Percentiles rank a stretch among this genome's conserved stretches.
phyloP scores from a whole-genome alignment of 1,284 basidiomycete genomes.

The Trametes versicolor region DNA sequence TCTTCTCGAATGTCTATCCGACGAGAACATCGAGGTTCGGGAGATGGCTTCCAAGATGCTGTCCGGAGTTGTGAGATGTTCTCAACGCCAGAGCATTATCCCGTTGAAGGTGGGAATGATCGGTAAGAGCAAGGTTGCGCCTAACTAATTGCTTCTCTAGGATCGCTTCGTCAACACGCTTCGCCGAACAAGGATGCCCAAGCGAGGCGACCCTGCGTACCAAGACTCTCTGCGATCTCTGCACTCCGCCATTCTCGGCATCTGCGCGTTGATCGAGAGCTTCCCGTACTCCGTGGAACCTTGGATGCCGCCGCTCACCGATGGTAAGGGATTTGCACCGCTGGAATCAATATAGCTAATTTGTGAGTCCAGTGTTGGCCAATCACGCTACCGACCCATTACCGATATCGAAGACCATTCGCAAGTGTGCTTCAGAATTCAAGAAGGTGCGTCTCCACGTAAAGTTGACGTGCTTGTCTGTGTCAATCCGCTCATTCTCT shows the following conservation, averaged over 20 bases:
- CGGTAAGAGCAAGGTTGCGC: constrained; percentile 17
- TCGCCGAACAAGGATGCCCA: constrained; percentile 72
- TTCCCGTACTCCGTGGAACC: constrained; percentile 82
- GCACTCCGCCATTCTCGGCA: constrained; percentile 91
- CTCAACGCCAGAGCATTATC: constrained; percentile 89
- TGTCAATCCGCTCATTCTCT: constrained; percentile 26
- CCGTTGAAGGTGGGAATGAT: constrained; percentile 75
- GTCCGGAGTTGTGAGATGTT: constrained; percentile 92
- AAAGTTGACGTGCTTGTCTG: constrained; percentile 29
- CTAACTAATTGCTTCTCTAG: constrained; percentile 49
- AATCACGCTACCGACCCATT: constrained; percentile 90
- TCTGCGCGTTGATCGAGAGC: constrained; percentile 86
- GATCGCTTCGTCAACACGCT: constrained; percentile 82
- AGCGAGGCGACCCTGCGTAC: constrained; percentile 78
- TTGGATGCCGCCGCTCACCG: constrained; percentile 82
- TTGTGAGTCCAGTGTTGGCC: constrained; percentile 64
- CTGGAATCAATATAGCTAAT: constrained; percentile 15
- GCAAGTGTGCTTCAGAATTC: constrained; percentile 89
- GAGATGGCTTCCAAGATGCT: constrained; percentile 94
- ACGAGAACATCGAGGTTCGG: constrained; percentile 94
- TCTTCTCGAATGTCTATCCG: constrained; percentile 83
- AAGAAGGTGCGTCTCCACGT: constrained; percentile 69
- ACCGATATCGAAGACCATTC: constrained; percentile 92
- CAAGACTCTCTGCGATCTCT: constrained; percentile 78
- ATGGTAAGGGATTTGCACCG: constrained; percentile 56